Conservation (phyloP, 1,139 yeast species). For the Lodderomyces orthopsilosis region DNA sequence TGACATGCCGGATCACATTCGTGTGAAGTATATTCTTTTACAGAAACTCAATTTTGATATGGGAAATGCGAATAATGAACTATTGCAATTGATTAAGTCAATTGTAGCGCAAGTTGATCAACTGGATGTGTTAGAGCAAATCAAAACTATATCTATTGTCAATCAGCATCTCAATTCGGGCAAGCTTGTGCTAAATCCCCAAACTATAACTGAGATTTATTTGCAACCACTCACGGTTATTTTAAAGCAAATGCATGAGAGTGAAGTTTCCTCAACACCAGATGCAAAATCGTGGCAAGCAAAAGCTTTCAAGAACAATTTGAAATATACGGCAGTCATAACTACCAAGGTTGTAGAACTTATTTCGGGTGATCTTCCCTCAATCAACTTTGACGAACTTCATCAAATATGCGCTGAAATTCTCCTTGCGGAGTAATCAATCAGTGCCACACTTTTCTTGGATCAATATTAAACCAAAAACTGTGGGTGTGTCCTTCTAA, state of each 20-base stretch:
- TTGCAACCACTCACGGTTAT: constrained; percentile 18
- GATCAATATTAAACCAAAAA: too few species aligned
- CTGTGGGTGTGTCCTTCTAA: too few species aligned
- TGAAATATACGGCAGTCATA: constrained; percentile 34
- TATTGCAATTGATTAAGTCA: constrained; percentile 2
- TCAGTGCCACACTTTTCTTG: background rate
- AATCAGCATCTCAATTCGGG: constrained; percentile 12
- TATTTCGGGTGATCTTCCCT: background rate
- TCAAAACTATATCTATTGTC: constrained; percentile 30
- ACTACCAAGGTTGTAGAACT: constrained; percentile 13
- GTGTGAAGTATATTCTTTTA: constrained; percentile 3
- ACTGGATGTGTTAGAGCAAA: constrained; percentile 20
- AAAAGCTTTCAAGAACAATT: constrained; percentile 28
- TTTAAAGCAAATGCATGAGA: constrained; percentile 11
- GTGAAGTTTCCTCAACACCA: constrained; percentile 5
- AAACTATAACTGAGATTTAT: constrained; percentile 16
- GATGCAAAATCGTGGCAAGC: constrained; percentile 14
- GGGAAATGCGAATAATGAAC: background rate
- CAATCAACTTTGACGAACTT: background rate
- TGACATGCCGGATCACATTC: background rate
- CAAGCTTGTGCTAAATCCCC: constrained; percentile 10
- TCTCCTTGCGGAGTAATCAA: background rate
- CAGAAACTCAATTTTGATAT: constrained; percentile 1
- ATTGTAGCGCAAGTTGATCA: background rate
- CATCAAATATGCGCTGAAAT: background rate